Conservation (phyloP, 305 asterid genomes). For the Stenogyne calaminthoides region DNA sequence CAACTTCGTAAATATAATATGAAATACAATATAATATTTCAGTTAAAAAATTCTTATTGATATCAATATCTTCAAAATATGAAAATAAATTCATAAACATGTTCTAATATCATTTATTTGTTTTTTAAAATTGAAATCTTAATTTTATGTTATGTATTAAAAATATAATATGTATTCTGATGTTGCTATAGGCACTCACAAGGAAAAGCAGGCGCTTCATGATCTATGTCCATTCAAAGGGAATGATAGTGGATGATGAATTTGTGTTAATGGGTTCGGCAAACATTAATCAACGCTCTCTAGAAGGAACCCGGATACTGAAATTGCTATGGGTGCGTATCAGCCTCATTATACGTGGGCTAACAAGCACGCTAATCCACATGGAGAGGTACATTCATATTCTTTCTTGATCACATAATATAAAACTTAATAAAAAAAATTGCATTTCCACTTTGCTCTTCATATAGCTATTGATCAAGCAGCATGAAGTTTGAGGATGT, state of each 20-base stretch:
- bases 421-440: background rate
- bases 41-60: too few species aligned
- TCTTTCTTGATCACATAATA: background rate
- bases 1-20: too few species aligned
- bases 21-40: too few species aligned
- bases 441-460: background rate
- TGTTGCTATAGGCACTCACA: constrained; percentile 47
- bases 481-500: background rate
- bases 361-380: constrained; percentile 53
- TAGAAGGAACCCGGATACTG: constrained; percentile 94
- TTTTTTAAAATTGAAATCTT: too few species aligned
- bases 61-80: too few species aligned
- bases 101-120: too few species aligned
- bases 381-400: constrained; percentile 59
- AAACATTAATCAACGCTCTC: constrained; percentile 86
- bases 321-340: constrained; percentile 97
- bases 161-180: background rate
- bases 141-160: too few species aligned
- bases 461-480: background rate
- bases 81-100: too few species aligned
- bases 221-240: constrained; percentile 95
- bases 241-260: constrained; percentile 93
- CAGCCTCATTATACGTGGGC: constrained; percentile 86
- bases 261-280: constrained; percentile 83
- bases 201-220: constrained; percentile 68